Base-by-base conservation (phyloP, 1,139 yeast species). In the Debaryomycetaceae sp. region DNA sequence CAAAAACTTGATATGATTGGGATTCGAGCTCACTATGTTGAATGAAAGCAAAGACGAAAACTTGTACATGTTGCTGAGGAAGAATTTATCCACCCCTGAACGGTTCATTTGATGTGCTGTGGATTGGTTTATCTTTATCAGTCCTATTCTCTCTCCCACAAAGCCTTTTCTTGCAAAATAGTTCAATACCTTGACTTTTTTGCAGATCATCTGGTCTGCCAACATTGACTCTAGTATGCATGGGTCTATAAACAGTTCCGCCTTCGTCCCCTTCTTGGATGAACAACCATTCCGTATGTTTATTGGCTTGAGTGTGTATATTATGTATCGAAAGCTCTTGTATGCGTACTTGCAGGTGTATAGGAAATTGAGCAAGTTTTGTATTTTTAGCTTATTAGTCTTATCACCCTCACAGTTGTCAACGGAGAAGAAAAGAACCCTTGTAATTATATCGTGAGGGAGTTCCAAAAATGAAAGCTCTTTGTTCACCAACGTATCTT, bases 311-410 rank as follows among this genome's bases (percentile, higher is more conserved):
- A 52, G 37, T 1, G 47, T 43, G 34, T 44, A 51, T 28, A 48
- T 30, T 46, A 52, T 44, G 29, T 47, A 40, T 16, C 41, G 37
- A 35, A 44, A 43, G 11, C 31, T 22, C 7, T 34, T 19, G 38
- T 51, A 52, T 17, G 51, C 15, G 9, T 37, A 32, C 33, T 41
- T 46, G 41, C 56, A 52, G 6, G 56, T 50, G 18, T 34, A 43
- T 17, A 52, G 31, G 34, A 52, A 38, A 19, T 33, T 18, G 6
- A 36, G 15, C 14, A 36, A 18, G 19, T 8, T 28, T 9, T 26
- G 31, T 9, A 34, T 15, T 15, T 19, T 9, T 5, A 16, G 11
- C 9, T 6, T 16, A n/a, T 15, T 34, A 9, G 15, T 7, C 9
- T 19, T 28, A 34, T 13, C 15, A 17, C 19, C 15, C 9, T 29